Evolutionary conservation across 2,329 filamentous ascomycete species (phyloP).

Genomic region (Cytospora piceae): DNA sequence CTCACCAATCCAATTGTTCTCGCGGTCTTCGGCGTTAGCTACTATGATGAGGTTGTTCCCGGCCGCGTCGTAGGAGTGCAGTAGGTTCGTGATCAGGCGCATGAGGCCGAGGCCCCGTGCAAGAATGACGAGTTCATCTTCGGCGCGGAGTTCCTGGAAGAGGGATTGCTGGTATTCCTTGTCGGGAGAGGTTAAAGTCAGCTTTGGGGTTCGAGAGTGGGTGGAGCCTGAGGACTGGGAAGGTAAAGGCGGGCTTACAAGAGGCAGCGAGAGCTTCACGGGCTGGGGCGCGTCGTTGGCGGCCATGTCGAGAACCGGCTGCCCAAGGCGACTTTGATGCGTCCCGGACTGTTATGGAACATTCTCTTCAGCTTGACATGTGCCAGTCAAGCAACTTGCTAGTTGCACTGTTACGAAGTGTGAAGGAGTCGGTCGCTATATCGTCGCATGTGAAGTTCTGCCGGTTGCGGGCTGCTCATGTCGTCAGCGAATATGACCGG

Average conservation of each 20-base stretch:
- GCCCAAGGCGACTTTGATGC: constrained; percentile 11
- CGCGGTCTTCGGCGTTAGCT: constrained; percentile 86
- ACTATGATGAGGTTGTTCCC: constrained; percentile 91
- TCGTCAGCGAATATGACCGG: constrained; percentile 5
- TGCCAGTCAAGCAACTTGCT: background rate
- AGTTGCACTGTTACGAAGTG: background rate
- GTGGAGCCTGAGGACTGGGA: background rate
- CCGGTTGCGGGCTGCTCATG: constrained; percentile 7
- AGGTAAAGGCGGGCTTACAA: constrained; percentile 50
- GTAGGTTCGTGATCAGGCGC: constrained; percentile 89
- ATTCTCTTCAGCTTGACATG: constrained; percentile 17
- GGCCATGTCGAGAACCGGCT: constrained; percentile 28
- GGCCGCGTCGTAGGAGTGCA: constrained; percentile 95
- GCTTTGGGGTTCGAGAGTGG: constrained; percentile 16
- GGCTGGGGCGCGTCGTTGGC: constrained; percentile 53
- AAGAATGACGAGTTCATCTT: constrained; percentile 93
- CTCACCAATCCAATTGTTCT: constrained; percentile 97
- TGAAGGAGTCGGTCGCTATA: background rate
- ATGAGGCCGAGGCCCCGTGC: constrained; percentile 91
- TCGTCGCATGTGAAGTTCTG: constrained; percentile 5
- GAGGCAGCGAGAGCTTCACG: constrained; percentile 80
- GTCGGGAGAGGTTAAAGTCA: constrained; percentile 26
- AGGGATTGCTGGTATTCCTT: constrained; percentile 92
- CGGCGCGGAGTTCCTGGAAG: constrained; percentile 84
- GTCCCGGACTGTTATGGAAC: constrained; percentile 3